Conservation (phyloP, 805 yeast species). For the Scheffersomyces coipomensis region DNA sequence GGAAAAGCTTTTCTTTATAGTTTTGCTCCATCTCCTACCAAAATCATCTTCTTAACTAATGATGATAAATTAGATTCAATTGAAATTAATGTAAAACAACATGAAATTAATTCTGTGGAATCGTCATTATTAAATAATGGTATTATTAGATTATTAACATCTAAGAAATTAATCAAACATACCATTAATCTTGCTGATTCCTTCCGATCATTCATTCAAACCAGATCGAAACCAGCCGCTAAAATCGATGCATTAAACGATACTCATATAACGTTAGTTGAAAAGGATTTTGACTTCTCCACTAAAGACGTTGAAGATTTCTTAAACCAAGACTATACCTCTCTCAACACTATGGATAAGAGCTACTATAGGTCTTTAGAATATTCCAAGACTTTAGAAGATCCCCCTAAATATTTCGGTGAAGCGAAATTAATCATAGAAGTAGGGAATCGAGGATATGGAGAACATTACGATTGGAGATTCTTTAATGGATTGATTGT, state of each 20-base stretch:
- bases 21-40: conserved; percentile 24
- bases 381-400: conserved; percentile 10
- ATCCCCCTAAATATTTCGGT: conserved; percentile 28
- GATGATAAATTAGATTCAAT: conserved; percentile 14
- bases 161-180: background rate
- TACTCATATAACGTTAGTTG: conserved; percentile 6
- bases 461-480: conserved; percentile 41
- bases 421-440: conserved; percentile 21
- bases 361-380: conserved; percentile 16
- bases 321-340: conserved; percentile 4
- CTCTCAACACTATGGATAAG: conserved; percentile 9
- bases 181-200: background rate
- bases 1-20: conserved; percentile 29
- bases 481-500: conserved; percentile 28
- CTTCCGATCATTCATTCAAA: background rate
- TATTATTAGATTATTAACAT: conserved; percentile 13
- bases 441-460: conserved; percentile 7
- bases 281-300: conserved; percentile 20
- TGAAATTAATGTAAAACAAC: conserved; percentile 15
- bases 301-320: conserved; percentile 17
- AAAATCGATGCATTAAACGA: background rate
- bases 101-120: conserved; percentile 11
- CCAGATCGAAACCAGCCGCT: background rate
- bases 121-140: conserved; percentile 21
- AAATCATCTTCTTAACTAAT: conserved; percentile 27